A percentile compares a stretch with the other conserved stretches of the same genome.
These are phyloP conservation scores for Kernera saxatilis DNA, from an alignment of 345 rosid species.

Conservation along the genomic window DNA sequence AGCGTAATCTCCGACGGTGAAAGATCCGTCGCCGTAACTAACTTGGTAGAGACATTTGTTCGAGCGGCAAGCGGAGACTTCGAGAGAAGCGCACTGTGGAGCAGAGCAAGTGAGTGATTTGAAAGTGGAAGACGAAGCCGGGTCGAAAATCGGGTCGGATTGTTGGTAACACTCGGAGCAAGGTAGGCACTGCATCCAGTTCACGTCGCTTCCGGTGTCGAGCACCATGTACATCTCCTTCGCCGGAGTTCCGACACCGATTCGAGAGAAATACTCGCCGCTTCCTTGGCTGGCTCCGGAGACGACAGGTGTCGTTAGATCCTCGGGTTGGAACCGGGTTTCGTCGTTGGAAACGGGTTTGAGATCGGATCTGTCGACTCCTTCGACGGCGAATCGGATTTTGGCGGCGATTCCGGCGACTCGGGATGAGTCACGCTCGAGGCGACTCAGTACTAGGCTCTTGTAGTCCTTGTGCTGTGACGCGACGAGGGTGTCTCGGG, in stretches of 20 bases:
- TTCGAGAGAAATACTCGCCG: slow-evolving; percentile 85
- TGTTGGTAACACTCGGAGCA: slow-evolving; percentile 81
- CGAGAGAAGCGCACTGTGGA: slow-evolving; percentile 50
- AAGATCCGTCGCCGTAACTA: slow-evolving; percentile 91
- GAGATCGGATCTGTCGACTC: slow-evolving; percentile 46
- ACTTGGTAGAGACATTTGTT: slow-evolving; percentile 70
- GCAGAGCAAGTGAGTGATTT: slow-evolving; percentile 48
- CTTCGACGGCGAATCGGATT: slow-evolving; percentile 42
- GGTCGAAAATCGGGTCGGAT: slow-evolving; percentile 73
- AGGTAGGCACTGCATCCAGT: slow-evolving; percentile 85
- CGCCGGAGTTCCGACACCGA: slow-evolving; percentile 77
- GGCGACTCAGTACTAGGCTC: slow-evolving; percentile 52
- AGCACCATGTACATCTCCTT: slow-evolving; percentile 57
- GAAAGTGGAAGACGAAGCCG: slow-evolving; percentile 59
- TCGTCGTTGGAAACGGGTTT: slow-evolving; percentile 36
- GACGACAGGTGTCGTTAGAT: slow-evolving; percentile 54
- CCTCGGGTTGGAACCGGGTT: slow-evolving; percentile 42
- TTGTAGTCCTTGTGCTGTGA: slow-evolving; percentile 51
- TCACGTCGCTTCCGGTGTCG: slow-evolving; percentile 85
- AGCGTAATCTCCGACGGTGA: slow-evolving; percentile 62
- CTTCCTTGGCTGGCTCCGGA: slow-evolving; percentile 82
- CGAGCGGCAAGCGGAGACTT: slow-evolving; percentile 46
- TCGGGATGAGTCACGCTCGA: slow-evolving; percentile 73
- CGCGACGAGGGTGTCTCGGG: slow-evolving; percentile 50
- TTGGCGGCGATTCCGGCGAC: slow-evolving; percentile 42